A percentile compares a stretch with the other conserved stretches of the same genome.
Evolutionary conservation across 352 stramenopile genomes (phyloP).

Genomic region (Pythium rishiriense): DNA sequence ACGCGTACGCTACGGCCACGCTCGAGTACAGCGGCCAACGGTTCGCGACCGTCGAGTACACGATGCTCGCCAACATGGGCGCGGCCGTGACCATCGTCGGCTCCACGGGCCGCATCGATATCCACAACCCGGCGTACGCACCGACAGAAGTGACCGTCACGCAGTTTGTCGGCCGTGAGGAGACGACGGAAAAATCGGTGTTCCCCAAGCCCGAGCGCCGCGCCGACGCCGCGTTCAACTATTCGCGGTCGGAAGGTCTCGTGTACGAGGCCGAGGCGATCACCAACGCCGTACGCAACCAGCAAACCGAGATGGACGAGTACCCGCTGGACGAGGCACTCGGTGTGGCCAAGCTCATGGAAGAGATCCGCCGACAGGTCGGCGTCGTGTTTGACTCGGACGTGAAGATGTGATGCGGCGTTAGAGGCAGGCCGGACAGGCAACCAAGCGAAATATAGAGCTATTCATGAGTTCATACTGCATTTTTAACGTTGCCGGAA

Average conservation of each 20-base stretch:
- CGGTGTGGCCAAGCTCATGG: slow-evolving; percentile 63
- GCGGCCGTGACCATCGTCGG: slow-evolving; percentile 76
- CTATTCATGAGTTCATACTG: too few relatives aligned
- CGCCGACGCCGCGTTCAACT: slow-evolving; percentile 44
- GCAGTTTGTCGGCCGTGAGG: slow-evolving; percentile 28
- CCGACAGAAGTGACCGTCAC: slow-evolving; percentile 54
- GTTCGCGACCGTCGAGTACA: slow-evolving; percentile 64
- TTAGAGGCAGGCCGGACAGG: too few relatives aligned
- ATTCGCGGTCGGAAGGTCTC: slow-evolving; percentile 69
- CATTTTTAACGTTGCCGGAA: slow-evolving; percentile 5
- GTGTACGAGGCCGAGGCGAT: slow-evolving; percentile 75
- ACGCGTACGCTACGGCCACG: slow-evolving; percentile 50
- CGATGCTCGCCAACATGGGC: slow-evolving; percentile 50
- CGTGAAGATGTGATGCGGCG: slow-evolving; percentile 3
- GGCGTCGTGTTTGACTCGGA: slow-evolving; percentile 55
- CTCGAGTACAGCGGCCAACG: slow-evolving; percentile 48
- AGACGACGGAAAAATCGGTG: slow-evolving; percentile 30
- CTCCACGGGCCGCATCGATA: slow-evolving; percentile 61
- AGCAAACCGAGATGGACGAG: slow-evolving; percentile 50
- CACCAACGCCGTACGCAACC: slow-evolving; percentile 49
- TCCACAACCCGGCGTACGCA: slow-evolving; percentile 64
- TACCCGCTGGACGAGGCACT: slow-evolving; percentile 68
- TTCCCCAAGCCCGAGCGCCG: slow-evolving; percentile 52
- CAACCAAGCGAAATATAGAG: too few relatives aligned
- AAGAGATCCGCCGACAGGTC: slow-evolving; percentile 64